A percentile compares a stretch with the other conserved stretches of the same genome.
Evolutionary conservation across 306 rosid species (phyloP).

Genomic region (Casuarina cunninghamiana): DNA sequence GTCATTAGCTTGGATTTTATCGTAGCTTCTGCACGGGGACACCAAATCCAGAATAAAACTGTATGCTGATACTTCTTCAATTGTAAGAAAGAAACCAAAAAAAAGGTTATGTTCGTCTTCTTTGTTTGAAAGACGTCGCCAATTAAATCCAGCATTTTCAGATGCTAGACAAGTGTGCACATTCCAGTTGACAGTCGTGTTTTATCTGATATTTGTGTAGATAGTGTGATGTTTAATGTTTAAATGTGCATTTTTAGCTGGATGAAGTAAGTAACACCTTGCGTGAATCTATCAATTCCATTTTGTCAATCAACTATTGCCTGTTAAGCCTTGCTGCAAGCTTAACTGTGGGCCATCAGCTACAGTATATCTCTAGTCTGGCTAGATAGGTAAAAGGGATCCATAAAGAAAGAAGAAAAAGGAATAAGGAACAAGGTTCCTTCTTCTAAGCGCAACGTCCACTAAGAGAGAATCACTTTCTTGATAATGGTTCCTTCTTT

Average conservation of each 20-base stretch:
- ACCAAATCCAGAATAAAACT: slow-evolving; percentile 11
- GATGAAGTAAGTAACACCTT: not conserved
- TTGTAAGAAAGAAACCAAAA: not conserved
- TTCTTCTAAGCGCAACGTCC: slow-evolving; percentile 28
- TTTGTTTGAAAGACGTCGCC: slow-evolving; percentile 17
- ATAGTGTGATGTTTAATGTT: slow-evolving; percentile 9
- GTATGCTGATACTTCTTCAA: slow-evolving; percentile 9
- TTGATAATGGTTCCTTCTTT: slow-evolving; percentile 21
- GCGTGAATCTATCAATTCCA: not conserved
- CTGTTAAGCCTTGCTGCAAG: not conserved
- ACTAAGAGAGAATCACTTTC: slow-evolving; percentile 38
- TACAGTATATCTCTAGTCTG: slow-evolving; percentile 15
- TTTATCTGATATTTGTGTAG: slow-evolving; percentile 19
- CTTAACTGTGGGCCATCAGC: not conserved
- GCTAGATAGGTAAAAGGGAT: slow-evolving; percentile 3
- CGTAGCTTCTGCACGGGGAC: slow-evolving; percentile 27
- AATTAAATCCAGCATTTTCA: slow-evolving; percentile 2
- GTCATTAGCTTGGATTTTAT: slow-evolving; percentile 28
- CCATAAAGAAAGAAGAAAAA: slow-evolving; percentile 6
- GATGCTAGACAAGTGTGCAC: slow-evolving; percentile 22
- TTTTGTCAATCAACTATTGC: slow-evolving; percentile 2
- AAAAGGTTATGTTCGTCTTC: slow-evolving; percentile 10
- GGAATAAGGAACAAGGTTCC: slow-evolving; percentile 58
- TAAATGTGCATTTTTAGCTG: not conserved
- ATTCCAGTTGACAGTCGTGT: slow-evolving; percentile 20